Evolutionary conservation across 2,329 filamentous ascomycete genomes (phyloP).

Genomic region (Huntiella savannae): DNA sequence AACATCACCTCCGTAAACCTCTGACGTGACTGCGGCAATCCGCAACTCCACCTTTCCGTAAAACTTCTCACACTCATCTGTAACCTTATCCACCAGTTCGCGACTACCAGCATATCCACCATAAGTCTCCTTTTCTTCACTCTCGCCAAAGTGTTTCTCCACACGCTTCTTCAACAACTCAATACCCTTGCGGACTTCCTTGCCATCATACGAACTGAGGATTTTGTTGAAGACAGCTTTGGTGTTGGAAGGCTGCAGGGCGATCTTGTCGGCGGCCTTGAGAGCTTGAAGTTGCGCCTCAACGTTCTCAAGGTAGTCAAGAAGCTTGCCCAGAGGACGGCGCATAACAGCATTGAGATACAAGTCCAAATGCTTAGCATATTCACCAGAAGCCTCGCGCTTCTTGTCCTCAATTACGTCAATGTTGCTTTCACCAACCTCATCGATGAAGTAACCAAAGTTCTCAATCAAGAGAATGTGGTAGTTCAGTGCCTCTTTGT

Average conservation of each 20-base stretch:
- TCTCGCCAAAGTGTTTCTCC: conserved; percentile 92
- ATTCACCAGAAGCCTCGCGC: conserved; percentile 55
- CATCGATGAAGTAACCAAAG: conserved; percentile 93
- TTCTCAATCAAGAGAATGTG: conserved; percentile 96
- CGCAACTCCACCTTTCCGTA: conserved; percentile 43
- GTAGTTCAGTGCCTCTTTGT: conserved; percentile 93
- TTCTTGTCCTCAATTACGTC: conserved; percentile 70
- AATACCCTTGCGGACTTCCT: conserved; percentile 77
- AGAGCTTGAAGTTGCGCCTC: conserved; percentile 49
- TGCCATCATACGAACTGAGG: conserved; percentile 58
- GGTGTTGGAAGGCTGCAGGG: conserved; percentile 64
- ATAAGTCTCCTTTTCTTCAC: conserved; percentile 66
- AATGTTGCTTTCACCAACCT: conserved; percentile 54
- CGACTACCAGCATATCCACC: conserved; percentile 34
- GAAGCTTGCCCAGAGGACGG: conserved; percentile 69
- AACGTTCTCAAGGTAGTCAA: conserved; percentile 81
- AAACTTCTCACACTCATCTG: conserved; percentile 41
- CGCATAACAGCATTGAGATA: conserved; percentile 82
- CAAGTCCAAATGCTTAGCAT: conserved; percentile 68
- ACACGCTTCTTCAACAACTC: conserved; percentile 77
- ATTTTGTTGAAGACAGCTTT: conserved; percentile 74
- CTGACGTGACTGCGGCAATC: conserved; percentile 38
- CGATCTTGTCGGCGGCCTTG: conserved; percentile 43
- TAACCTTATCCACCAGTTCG: conserved; percentile 36
- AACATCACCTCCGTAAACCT: conserved; percentile 45